Evolutionary conservation across 2,329 filamentous ascomycete genomes (phyloP), one percentile per base, ranked within the genome.

Genomic region (Leptographium galeiforme): DNA sequence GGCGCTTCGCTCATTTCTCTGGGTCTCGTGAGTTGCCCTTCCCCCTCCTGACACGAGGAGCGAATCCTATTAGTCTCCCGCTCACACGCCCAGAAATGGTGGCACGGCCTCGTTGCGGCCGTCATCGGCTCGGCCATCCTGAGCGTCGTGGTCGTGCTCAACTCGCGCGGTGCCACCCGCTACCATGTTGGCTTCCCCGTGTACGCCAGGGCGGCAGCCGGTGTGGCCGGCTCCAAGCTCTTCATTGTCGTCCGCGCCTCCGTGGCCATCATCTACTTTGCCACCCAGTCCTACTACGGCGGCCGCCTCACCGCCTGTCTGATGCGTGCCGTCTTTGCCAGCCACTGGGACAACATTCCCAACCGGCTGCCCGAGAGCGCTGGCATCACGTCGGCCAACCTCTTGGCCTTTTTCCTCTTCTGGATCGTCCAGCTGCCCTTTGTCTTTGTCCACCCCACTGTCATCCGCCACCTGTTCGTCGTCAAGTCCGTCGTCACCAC

Each of bases 381-480:
- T 11, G 67, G 67, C 10, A 69, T 69, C 51, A 68, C 66, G 8
- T 66, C 63, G 19, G 57, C 57, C 30, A 63, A 63, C 12, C 67
- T 69, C 60, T 58, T 67, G n/a, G 59, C 61, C 6, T 67, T 67
- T 44, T 64, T 68, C 55, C 57, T 68, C 33, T 64, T 62, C 50
- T 69, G 66, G 66, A 55, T 64, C 38, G 46, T 67, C 41, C 66
- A 68, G 53, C 50, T 69, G 12, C 63, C 69, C 4, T 70, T 73
- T 58, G 65, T 64, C 30, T 64, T 68, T 44, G 66, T 72, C 57
- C 59, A 69, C 16, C 66, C 68, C 39, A 62, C 63, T 52, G 62
- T 58, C 11, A 69, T 64, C 16, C 66, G 70, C 14, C 64, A 69
- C 57, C 71, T 53, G 13, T 53, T 53, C 11, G 44, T 40, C 18